Conservation (phyloP, 306 rosid species). For the Acmispon strigosus region DNA sequence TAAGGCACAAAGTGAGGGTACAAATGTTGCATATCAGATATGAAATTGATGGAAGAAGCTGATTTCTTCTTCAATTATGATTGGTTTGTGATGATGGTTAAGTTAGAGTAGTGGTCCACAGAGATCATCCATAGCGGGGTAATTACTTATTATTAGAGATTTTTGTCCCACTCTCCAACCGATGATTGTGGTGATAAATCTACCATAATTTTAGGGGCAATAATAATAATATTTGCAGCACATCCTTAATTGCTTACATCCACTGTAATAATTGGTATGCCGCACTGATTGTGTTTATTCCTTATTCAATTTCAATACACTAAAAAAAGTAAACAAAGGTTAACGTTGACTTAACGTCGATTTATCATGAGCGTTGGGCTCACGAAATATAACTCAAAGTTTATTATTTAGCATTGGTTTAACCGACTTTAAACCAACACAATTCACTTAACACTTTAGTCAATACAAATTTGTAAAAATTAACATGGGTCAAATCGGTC, state of each 20-base stretch:
- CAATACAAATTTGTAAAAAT: too few relatives aligned
- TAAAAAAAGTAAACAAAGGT: too few relatives aligned
- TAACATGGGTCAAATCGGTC: too few relatives aligned
- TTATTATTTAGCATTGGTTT: too few relatives aligned
- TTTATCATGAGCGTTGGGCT: too few relatives aligned
- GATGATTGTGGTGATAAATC: neutral
- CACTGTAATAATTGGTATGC: too few relatives aligned
- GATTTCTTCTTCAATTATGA: neutral
- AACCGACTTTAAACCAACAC: too few relatives aligned
- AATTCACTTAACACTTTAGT: too few relatives aligned
- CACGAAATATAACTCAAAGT: too few relatives aligned
- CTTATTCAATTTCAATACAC: constrained; percentile 1
- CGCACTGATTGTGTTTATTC: neutral
- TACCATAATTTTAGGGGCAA: constrained; percentile 3
- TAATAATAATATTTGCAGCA: neutral
- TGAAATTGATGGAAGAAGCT: neutral
- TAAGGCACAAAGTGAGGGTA: neutral
- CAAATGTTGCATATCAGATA: neutral
- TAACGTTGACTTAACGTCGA: too few relatives aligned
- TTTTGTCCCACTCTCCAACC: constrained; percentile 20
- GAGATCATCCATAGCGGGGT: neutral
- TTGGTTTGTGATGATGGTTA: constrained; percentile 6
- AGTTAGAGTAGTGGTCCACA: neutral
- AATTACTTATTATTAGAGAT: neutral
- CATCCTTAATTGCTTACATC: neutral